Conservation (phyloP, 495 filamentous ascomycete genomes). For the Peziza echinospora region DNA sequence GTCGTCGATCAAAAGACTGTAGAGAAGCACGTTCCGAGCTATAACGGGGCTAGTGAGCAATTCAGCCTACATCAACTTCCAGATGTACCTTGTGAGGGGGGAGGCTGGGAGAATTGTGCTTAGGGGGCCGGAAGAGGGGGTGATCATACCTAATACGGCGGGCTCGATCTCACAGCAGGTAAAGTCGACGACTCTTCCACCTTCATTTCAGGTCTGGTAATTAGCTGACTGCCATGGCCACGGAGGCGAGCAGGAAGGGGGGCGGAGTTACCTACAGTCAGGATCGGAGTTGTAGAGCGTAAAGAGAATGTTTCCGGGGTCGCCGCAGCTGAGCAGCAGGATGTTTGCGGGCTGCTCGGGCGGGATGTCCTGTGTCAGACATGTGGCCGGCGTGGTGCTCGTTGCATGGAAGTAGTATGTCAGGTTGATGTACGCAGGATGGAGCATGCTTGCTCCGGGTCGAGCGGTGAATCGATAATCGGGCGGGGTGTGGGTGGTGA, state of each 20-base stretch:
- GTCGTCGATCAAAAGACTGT: conserved; percentile 26
- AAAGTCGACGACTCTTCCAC: conserved; percentile 14
- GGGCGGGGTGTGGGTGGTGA: too few relatives aligned
- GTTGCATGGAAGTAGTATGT: conserved; percentile 25
- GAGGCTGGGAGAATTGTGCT: too few relatives aligned
- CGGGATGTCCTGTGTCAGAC: conserved; percentile 27
- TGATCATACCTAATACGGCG: conserved; percentile 25
- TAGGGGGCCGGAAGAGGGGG: neutral
- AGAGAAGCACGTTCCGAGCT: conserved; percentile 33
- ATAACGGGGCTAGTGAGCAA: neutral
- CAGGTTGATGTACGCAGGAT: neutral
- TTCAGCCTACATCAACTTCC: conserved; percentile 3
- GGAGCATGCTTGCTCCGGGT: neutral
- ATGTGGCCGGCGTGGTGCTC: conserved; percentile 31
- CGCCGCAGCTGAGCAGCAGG: conserved; percentile 21
- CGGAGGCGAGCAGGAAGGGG: neutral
- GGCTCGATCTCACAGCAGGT: conserved; percentile 31
- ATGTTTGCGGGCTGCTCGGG: conserved; percentile 26
- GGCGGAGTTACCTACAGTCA: neutral
- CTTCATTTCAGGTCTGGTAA: neutral
- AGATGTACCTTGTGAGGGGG: neutral
- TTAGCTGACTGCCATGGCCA: neutral
- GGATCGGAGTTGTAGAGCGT: conserved; percentile 2
- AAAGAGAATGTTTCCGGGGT: conserved; percentile 11
- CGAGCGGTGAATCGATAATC: too few relatives aligned